Evolutionary conservation across 208 protist species (phyloP), one percentile per base, ranked within the genome.

Genomic region (Porcisia hertigi): DNA sequence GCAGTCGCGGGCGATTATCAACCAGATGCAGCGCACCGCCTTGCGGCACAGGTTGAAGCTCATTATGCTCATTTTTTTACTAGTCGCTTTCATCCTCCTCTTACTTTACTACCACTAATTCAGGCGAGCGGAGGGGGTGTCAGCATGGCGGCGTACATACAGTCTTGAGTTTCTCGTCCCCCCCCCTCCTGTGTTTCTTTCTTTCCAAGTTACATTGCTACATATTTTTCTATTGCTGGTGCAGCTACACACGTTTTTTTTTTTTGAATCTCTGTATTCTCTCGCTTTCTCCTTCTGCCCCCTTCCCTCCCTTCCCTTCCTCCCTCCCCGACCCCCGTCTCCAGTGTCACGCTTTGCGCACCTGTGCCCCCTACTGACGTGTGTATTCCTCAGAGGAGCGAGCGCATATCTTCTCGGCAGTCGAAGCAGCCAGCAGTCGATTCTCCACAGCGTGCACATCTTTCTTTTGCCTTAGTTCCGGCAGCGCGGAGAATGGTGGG

Each of bases 1-100:
- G n/a, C 81, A 85, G 9, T 77, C 89, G 34, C 83, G 83, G 41
- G 76, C 78, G 43, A 45, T 96, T 14, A 70, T 96, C 34, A 78
- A 80, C 59, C 77, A 83, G n/a, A 96, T 96, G 90, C 92, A 92
- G 53, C 79, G 81, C 30, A 91, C 86, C 7, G 90, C 87, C 43
- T 62, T 86, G 9, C 88, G 89, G 67, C 80, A 93, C 75, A 96
- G 92, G 69, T 11, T 89, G 36, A 89, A 63, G 43, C 77, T 95
- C 12, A 65, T 77, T 14, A 76, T 79, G 25, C 79, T 92, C 45
- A 93, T 93, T 52, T n/a, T 83, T 30, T 5, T 81, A 57, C 60
- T 95, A 0, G 12, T 92, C 0, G n/a, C 79, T 47, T 73, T 87
- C 41, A 84, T 94, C 43, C 6, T 84, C 23, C 79, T 88, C 20